Conservation (phyloP, 169 alveolate genomes). For the Eimeria tenella region DNA sequence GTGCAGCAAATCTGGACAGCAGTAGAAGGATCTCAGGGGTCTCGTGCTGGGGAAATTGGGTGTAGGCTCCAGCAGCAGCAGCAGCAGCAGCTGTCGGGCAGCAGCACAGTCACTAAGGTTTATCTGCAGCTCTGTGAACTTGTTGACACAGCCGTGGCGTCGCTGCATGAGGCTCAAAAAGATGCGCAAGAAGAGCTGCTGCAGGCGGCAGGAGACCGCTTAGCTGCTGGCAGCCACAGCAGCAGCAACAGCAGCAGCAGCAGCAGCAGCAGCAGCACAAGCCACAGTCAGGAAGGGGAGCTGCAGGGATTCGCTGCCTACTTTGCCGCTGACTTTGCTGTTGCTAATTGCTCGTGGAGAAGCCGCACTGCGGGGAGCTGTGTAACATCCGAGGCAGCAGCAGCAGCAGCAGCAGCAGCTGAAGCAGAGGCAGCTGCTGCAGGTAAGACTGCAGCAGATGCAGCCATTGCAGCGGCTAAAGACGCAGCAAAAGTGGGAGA, state of each 20-base stretch:
- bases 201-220: not conserved
- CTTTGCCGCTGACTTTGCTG: conserved; percentile 56
- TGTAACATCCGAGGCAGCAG: conserved; percentile 19
- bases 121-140: conserved; percentile 58
- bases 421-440: conserved; percentile 56
- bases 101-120: not conserved
- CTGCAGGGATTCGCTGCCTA: conserved; percentile 52
- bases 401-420: conserved; percentile 20
- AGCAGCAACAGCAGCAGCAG: conserved; percentile 38
- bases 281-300: not conserved
- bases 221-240: conserved; percentile 16
- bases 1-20: conserved; percentile 56
- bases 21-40: not conserved
- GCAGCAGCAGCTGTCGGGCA: conserved; percentile 5
- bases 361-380: conserved; percentile 6
- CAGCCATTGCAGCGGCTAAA: conserved; percentile 61
- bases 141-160: not conserved
- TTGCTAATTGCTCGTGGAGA: not conserved
- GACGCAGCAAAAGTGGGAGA: conserved; percentile 39
- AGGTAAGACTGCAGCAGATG: conserved; percentile 44
- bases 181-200: conserved; percentile 6
- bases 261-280: conserved; percentile 32
- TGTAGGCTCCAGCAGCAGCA: conserved; percentile 18
- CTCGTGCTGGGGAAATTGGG: conserved; percentile 49
- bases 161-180: not conserved